These are phyloP conservation scores for Gigaspora rosea DNA, from an alignment of 192 early-diverging fungal genomes.

Conservation along the genomic window DNA sequence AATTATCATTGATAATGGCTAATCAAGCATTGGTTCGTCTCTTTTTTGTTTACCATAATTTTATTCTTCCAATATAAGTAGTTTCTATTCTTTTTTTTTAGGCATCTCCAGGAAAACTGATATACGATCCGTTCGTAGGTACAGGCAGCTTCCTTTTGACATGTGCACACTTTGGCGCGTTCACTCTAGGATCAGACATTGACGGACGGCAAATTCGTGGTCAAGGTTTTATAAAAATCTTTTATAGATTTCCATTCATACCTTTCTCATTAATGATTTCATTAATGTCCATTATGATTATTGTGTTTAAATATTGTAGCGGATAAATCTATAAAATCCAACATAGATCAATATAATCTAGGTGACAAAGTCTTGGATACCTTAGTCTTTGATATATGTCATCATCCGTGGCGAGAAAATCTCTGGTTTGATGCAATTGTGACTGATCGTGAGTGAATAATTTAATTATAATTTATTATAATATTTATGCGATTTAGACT, in stretches of 20 bases:
- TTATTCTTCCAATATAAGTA: background rate
- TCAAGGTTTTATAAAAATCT: conserved; percentile 50
- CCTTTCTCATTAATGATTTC: background rate
- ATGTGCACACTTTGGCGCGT: conserved; percentile 91
- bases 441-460: conserved; percentile 64
- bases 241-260: background rate
- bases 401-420: conserved; percentile 75
- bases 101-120: conserved; percentile 68
- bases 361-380: conserved; percentile 74
- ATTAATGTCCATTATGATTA: no score
- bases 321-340: conserved; percentile 61
- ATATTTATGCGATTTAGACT: background rate
- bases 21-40: conserved; percentile 82
- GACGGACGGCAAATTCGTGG: conserved; percentile 97
- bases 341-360: conserved; percentile 83
- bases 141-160: conserved; percentile 93
- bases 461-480: background rate
- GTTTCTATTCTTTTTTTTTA: conserved; percentile 22
- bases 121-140: conserved; percentile 97
- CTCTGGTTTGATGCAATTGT: conserved; percentile 88
- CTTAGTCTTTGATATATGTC: conserved; percentile 83
- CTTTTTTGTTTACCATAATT: background rate
- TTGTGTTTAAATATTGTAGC: background rate
- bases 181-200: conserved; percentile 93
- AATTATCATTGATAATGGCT: conserved; percentile 94